Evolutionary conservation across 148 eudicot species (phyloP), one percentile per base, ranked within the genome.

Genomic region (Vaccinium darrowii): DNA sequence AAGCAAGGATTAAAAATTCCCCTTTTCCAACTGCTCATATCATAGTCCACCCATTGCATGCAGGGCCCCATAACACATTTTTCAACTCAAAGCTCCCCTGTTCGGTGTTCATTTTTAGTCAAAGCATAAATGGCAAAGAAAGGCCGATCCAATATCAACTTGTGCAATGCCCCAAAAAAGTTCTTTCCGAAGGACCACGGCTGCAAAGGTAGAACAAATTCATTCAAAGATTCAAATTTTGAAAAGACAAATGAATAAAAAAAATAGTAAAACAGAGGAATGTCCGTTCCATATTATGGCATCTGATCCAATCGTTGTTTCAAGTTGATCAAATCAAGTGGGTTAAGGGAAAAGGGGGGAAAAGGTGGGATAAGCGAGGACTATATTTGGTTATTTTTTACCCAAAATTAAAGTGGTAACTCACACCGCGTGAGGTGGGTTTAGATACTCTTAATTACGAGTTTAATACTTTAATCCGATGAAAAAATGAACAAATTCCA

Each of bases 41-140:
- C 23, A 6, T 4, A 13, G 21, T 9, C n/a, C 23, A 81, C 27
- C 23, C 19, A 81, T 62, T n/a, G 23, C 18, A 58, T 18, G 47
- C 57, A 56, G 82, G 65, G 39, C 82, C 9, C 65, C 25, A 60
- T 10, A 1, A 60, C 65, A n/a, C 65, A 19, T 19, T 60, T 60
- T 60, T 19, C 21, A 21, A 19, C 23, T 62, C 69, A 15, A 25
- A 18, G 49, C 50, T 23, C 49, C 72, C 30, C 23, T 60, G 72
- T 43, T 81, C 23, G 10, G 43, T 62, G 67, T 21, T 1, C 21
- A 63, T 39, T 67, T 65, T 67, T 54, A 51, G 76, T 82, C 60
- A 81, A 81, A 81, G 83, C 83, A 81, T 47, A 49, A 81, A 33
- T 65, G 76, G 83, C n/a, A 27, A 25, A n/a, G 76, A 49, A 81